Evolutionary conservation across 805 yeast genomes (phyloP).

Genomic region (Cyberlindnera mycetangii): DNA sequence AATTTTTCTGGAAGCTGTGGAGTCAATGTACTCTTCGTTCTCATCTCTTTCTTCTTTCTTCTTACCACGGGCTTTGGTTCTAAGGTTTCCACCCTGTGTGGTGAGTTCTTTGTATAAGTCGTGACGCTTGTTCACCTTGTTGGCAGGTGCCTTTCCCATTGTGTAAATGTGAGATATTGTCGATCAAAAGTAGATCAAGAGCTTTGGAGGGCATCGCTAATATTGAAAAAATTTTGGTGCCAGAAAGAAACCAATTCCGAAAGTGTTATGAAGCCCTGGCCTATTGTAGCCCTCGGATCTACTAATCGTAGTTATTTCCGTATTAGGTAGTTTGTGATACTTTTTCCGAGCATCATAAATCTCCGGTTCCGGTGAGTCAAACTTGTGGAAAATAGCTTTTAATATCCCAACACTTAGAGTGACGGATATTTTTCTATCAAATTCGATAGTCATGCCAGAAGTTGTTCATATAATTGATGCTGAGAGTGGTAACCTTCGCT

Average conservation of each 20-base stretch:
- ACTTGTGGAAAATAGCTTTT: background rate
- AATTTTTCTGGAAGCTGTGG: slow-evolving; percentile 79
- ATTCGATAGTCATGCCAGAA: too few species aligned
- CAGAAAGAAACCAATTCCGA: background rate
- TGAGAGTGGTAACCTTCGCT: slow-evolving; percentile 90
- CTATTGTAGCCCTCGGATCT: background rate
- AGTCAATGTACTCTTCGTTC: slow-evolving; percentile 63
- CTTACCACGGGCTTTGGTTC: slow-evolving; percentile 37
- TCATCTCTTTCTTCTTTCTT: slow-evolving; percentile 41
- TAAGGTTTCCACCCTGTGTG: slow-evolving; percentile 69
- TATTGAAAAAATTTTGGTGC: slow-evolving; percentile 4
- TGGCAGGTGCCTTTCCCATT: slow-evolving; percentile 67
- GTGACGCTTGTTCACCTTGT: slow-evolving; percentile 63
- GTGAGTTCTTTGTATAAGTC: slow-evolving; percentile 73
- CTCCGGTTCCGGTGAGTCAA: slow-evolving; percentile 5
- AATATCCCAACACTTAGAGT: background rate
- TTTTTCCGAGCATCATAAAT: background rate
- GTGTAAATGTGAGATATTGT: background rate
- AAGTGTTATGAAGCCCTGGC: slow-evolving; percentile 2
- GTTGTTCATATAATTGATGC: slow-evolving; percentile 75
- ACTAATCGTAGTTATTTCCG: background rate
- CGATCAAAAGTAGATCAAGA: background rate
- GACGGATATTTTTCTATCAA: too few species aligned
- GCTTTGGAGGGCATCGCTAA: slow-evolving; percentile 2
- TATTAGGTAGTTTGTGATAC: background rate